Evolutionary conservation across 352 stramenopile genomes (phyloP).

Genomic region (Globisporangium radiosum): DNA sequence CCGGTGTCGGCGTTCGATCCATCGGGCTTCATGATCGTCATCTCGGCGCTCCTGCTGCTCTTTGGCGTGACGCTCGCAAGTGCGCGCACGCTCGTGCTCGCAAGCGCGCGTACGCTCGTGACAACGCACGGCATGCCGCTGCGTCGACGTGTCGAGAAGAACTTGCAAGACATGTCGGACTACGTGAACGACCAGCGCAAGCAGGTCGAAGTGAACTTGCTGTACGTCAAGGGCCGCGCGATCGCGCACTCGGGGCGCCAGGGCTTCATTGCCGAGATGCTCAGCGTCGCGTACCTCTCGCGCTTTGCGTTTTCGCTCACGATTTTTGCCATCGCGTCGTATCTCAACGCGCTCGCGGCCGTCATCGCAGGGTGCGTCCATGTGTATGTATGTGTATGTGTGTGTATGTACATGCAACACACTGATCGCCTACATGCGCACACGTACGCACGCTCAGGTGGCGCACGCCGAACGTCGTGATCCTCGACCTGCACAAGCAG

Average conservation of each 20-base stretch:
- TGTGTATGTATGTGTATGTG: background rate
- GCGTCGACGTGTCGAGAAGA: slow-evolving; percentile 59
- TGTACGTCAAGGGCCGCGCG: too few relatives aligned
- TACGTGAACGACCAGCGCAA: slow-evolving; percentile 68
- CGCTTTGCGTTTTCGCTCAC: slow-evolving; percentile 76
- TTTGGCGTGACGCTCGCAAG: slow-evolving; percentile 53
- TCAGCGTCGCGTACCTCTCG: slow-evolving; percentile 82
- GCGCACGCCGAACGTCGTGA: slow-evolving; percentile 80
- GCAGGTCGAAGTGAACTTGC: slow-evolving; percentile 36
- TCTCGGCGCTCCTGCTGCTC: slow-evolving; percentile 59
- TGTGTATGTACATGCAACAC: too few relatives aligned
- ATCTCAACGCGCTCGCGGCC: slow-evolving; percentile 75
- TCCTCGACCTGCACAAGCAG: slow-evolving; percentile 53
- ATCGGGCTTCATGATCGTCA: slow-evolving; percentile 81
- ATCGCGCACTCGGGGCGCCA: slow-evolving; percentile 20
- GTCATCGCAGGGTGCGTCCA: slow-evolving; percentile 58
- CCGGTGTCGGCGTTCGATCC: slow-evolving; percentile 80
- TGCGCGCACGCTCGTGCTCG: slow-evolving; percentile 31
- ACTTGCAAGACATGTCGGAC: slow-evolving; percentile 70
- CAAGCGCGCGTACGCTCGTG: slow-evolving; percentile 6
- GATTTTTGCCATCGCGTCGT: slow-evolving; percentile 71
- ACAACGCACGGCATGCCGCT: slow-evolving; percentile 23
- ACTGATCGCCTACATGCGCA: too few relatives aligned
- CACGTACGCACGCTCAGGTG: slow-evolving; percentile 26
- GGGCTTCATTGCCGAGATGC: slow-evolving; percentile 84